Base-by-base conservation (phyloP, 2,329 filamentous ascomycete genomes). In the Ophiostoma piceae region DNA sequence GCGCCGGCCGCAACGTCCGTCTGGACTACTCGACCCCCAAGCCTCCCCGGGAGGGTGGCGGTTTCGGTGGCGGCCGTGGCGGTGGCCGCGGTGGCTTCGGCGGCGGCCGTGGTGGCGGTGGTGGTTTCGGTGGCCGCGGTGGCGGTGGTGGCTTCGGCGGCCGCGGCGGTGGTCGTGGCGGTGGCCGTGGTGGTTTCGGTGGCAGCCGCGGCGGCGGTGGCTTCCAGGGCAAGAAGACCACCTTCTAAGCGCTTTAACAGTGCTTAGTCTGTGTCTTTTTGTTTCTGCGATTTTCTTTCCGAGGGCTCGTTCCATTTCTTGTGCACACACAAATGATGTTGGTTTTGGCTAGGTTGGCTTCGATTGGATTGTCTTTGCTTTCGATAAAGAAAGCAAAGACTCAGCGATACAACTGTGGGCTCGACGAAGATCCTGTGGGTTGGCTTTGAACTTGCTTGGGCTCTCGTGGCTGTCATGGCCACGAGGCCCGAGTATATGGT, bases 201-300 rank as follows among this genome's bases (percentile, higher is more conserved):
- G 76, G 79, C 29, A 78, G 81, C 71, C 82, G 84, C 39, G 76
- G 78, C 35, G 84, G 87, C 72, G 85, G 87, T 71, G 85, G 89
- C 77, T 92, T 90, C 84, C 83, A 87, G 80, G 92, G 92, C 80
- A 90, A 88, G 83, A 95, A 94, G 88, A 88, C 87, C 78, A 91
- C 77, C 74, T 82, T 82, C 71, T 82, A 81, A 79, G 66, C 35
- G 65, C 37, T 62, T 62, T 62, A 1, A 29, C 5, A 62, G 65
- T 66, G 26, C 22, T 68, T 62, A 12, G 14, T 5, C 3, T 39
- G 19, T 64, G 19, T 35, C 35, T 9, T 37, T 54, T 68, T 41
- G 14, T 54, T 22, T 60, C 35, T 60, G 39, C 51, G 26, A 26
- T 9, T 68, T 19, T 69, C 41, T 22, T 74, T 76, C 77, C 76